A percentile compares a stretch with the other conserved stretches of the same genome.
phyloP scores from a whole-genome alignment of 768 basidiomycete genomes.

The Tephrocybe sp. region DNA sequence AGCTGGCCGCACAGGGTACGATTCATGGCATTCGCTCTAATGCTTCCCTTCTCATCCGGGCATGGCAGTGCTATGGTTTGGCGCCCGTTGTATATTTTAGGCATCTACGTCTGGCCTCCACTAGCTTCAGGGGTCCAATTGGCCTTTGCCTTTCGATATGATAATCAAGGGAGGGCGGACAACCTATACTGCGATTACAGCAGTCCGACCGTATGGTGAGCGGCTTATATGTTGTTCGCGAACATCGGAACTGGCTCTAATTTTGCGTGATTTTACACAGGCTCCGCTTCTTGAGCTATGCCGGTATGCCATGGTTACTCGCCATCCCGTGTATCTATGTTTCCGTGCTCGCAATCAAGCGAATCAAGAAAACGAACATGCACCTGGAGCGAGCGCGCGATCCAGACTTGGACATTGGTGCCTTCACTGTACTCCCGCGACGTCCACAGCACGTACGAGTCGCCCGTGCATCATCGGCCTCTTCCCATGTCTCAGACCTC shows the following conservation, averaged over 20 bases:
- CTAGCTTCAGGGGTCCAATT: slow-evolving; percentile 42
- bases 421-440: slow-evolving; percentile 16
- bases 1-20: slow-evolving; percentile 30
- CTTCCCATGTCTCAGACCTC: slow-evolving; percentile 9
- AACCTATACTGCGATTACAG: slow-evolving; percentile 61
- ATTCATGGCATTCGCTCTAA: slow-evolving; percentile 7
- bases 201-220: slow-evolving; percentile 61
- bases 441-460: slow-evolving; percentile 14
- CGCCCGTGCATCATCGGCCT: slow-evolving; percentile 9
- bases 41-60: background rate
- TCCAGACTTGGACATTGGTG: slow-evolving; percentile 21
- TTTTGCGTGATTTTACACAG: no score
- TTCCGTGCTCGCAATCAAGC: slow-evolving; percentile 42
- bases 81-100: slow-evolving; percentile 37
- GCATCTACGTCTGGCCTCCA: slow-evolving; percentile 46
- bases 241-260: no score
- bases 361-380: slow-evolving; percentile 32
- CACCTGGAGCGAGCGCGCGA: slow-evolving; percentile 38
- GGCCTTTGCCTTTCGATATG: slow-evolving; percentile 39
- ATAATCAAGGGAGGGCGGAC: slow-evolving; percentile 47
- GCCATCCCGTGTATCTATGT: slow-evolving; percentile 53
- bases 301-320: slow-evolving; percentile 53
- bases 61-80: slow-evolving; percentile 54
- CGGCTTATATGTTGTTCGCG: background rate
- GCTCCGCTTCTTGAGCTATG: slow-evolving; percentile 65